A percentile compares a stretch with the other conserved stretches of the same genome.
These are phyloP conservation scores for Pugionium cornutum DNA, from an alignment of 345 rosid species.

Conservation along the genomic window DNA sequence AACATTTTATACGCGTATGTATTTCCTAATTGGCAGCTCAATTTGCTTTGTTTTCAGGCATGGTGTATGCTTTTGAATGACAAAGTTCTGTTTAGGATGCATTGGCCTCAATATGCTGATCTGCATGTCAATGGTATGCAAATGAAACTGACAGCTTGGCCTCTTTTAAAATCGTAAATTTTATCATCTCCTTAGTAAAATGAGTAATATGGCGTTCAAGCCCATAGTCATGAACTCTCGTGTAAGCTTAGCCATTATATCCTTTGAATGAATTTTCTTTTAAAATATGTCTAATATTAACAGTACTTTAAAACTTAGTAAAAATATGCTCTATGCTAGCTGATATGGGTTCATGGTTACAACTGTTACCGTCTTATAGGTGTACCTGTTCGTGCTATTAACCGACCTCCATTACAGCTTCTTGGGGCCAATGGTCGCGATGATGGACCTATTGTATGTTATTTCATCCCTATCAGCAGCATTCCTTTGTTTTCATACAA, in stretches of 20 bases:
- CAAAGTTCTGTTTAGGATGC: slow-evolving; percentile 97
- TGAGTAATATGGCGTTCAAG: slow-evolving; percentile 11
- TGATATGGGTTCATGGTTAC: slow-evolving; percentile 20
- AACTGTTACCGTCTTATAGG: slow-evolving; percentile 43
- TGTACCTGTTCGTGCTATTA: slow-evolving; percentile 69
- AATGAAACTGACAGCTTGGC: slow-evolving; percentile 2
- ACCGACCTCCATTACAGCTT: slow-evolving; percentile 86
- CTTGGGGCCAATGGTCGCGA: slow-evolving; percentile 96
- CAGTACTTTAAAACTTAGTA: slow-evolving; percentile 3
- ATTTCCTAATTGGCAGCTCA: slow-evolving; percentile 26
- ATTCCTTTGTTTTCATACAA: slow-evolving; percentile 8
- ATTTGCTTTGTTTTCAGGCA: slow-evolving; percentile 49
- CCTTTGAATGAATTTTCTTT: slow-evolving; percentile 5
- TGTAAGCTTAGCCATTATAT: not conserved
- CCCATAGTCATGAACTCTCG: slow-evolving; percentile 4
- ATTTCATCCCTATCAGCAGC: slow-evolving; percentile 18
- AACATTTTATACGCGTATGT: not conserved
- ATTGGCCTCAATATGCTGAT: slow-evolving; percentile 95
- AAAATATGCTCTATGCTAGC: slow-evolving; percentile 1
- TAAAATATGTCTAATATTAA: not conserved
- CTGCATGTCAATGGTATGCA: slow-evolving; percentile 89
- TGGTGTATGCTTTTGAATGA: slow-evolving; percentile 99
- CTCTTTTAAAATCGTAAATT: slow-evolving; percentile 5
- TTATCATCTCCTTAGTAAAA: slow-evolving; percentile 9
- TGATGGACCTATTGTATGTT: slow-evolving; percentile 91